Percentiles rank a stretch among this genome's conserved stretches.
Conservation (phyloP, 352 stramenopile species). For the Phytopythium cucurbitacearum region DNA sequence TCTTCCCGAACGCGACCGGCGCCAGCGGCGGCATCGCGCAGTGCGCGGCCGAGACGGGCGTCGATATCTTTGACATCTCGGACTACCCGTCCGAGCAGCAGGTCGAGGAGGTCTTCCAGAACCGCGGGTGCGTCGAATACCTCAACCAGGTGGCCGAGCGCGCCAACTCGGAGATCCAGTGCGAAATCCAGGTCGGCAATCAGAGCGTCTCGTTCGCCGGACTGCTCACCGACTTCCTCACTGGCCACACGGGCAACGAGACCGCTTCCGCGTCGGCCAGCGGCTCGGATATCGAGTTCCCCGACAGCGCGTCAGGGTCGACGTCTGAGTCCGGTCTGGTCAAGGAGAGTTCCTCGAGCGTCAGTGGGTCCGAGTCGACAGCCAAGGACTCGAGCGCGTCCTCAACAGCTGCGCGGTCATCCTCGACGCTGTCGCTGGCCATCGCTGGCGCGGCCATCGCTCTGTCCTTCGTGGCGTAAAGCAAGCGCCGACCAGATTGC, state of each 20-base stretch:
- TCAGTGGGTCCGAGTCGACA: slow-evolving; percentile 6
- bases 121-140: slow-evolving; percentile 56
- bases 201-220: slow-evolving; percentile 30
- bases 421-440: too few species aligned
- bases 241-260: slow-evolving; percentile 56
- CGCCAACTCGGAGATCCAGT: slow-evolving; percentile 54
- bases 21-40: slow-evolving; percentile 31
- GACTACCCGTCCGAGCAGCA: slow-evolving; percentile 40
- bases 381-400: slow-evolving; percentile 4
- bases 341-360: slow-evolving; percentile 3
- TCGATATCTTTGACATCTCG: slow-evolving; percentile 42
- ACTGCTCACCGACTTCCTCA: slow-evolving; percentile 47
- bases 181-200: slow-evolving; percentile 32
- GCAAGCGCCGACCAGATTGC: too few species aligned
- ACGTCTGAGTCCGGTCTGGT: slow-evolving; percentile 5
- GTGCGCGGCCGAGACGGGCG: slow-evolving; percentile 24
- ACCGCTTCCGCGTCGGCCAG: slow-evolving; percentile 21
- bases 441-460: too few species aligned
- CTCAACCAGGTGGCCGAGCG: slow-evolving; percentile 64
- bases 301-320: slow-evolving; percentile 22
- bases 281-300: slow-evolving; percentile 9
- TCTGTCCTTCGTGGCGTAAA: too few species aligned
- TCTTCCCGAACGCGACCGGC: slow-evolving; percentile 47
- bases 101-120: slow-evolving; percentile 36
- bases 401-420: too few species aligned